These are phyloP conservation scores for Aegilops speltoides DNA, from an alignment of 176 grass and related monocot species.

Conservation along the genomic window DNA sequence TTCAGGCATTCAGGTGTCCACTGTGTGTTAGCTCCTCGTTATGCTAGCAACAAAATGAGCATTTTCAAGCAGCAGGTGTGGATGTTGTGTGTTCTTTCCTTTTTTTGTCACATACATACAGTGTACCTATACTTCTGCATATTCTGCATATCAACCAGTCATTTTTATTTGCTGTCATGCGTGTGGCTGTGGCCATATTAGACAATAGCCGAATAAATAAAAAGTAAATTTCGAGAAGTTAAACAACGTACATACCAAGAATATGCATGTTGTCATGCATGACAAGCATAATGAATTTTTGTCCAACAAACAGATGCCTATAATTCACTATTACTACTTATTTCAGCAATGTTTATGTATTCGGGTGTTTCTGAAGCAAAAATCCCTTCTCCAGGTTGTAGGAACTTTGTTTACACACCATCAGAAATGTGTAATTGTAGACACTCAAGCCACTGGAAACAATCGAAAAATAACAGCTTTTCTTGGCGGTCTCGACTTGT, in stretches of 20 bases:
- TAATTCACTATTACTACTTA: not conserved
- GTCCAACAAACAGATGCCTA: not conserved
- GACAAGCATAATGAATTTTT: not conserved
- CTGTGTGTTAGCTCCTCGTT: slow-evolving; percentile 85
- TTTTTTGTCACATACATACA: not conserved
- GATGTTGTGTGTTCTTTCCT: slow-evolving; percentile 35
- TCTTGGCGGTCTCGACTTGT: slow-evolving; percentile 92
- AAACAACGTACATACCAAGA: not conserved
- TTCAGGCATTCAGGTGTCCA: slow-evolving; percentile 90
- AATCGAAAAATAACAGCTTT: slow-evolving; percentile 94
- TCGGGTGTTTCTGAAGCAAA: slow-evolving; percentile 9
- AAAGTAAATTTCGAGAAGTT: not conserved
- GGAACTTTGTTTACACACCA: slow-evolving; percentile 95
- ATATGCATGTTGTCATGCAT: not conserved
- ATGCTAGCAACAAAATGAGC: slow-evolving; percentile 95
- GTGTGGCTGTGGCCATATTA: not conserved
- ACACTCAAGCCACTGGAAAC: slow-evolving; percentile 76
- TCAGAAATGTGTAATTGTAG: slow-evolving; percentile 98
- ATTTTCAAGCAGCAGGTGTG: slow-evolving; percentile 98
- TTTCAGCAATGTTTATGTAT: not conserved
- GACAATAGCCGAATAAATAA: not conserved
- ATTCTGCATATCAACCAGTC: not conserved
- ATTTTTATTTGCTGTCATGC: not conserved
- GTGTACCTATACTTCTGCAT: not conserved
- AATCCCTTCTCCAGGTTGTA: slow-evolving; percentile 60